Evolutionary conservation across 2,329 filamentous ascomycete genomes (phyloP).

Genomic region (Pyricularia sp.): DNA sequence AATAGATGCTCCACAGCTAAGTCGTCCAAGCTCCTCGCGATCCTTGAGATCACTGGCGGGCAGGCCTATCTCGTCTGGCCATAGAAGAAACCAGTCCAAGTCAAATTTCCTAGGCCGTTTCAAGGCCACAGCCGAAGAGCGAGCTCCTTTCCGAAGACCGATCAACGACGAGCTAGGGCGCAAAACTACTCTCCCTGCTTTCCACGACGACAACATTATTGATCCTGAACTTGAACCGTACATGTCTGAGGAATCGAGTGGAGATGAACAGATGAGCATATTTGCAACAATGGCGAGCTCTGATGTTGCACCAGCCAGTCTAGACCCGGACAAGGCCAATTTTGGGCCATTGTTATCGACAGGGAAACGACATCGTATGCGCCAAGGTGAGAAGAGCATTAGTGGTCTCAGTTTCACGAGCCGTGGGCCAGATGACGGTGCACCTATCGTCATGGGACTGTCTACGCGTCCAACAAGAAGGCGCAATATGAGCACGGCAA

Average conservation of each 20-base stretch:
- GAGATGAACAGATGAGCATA: constrained; percentile 83
- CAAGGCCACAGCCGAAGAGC: constrained; percentile 64
- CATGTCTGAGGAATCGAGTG: constrained; percentile 92
- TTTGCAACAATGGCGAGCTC: constrained; percentile 65
- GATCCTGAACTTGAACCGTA: constrained; percentile 92
- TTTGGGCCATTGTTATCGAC: constrained; percentile 65
- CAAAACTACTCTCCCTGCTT: constrained; percentile 70
- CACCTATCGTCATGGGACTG: constrained; percentile 38
- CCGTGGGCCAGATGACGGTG: constrained; percentile 60
- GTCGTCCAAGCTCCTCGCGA: constrained; percentile 86
- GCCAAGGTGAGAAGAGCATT: constrained; percentile 67
- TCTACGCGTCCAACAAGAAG: constrained; percentile 56
- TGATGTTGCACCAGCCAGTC: constrained; percentile 53
- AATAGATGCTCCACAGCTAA: constrained; percentile 74
- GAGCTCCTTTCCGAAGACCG: constrained; percentile 77
- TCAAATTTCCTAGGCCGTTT: constrained; percentile 74
- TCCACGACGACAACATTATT: constrained; percentile 97
- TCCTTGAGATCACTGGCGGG: constrained; percentile 67
- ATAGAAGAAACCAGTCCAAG: constrained; percentile 80
- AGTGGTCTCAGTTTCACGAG: constrained; percentile 60
- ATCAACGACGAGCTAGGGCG: constrained; percentile 55
- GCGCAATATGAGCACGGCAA: constrained; percentile 78
- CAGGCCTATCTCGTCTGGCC: constrained; percentile 67
- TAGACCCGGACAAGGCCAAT: constrained; percentile 65
- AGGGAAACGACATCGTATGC: constrained; percentile 64